phyloP scores from a whole-genome alignment of 495 filamentous ascomycete species.

The Hypoxylon cercidicola region DNA sequence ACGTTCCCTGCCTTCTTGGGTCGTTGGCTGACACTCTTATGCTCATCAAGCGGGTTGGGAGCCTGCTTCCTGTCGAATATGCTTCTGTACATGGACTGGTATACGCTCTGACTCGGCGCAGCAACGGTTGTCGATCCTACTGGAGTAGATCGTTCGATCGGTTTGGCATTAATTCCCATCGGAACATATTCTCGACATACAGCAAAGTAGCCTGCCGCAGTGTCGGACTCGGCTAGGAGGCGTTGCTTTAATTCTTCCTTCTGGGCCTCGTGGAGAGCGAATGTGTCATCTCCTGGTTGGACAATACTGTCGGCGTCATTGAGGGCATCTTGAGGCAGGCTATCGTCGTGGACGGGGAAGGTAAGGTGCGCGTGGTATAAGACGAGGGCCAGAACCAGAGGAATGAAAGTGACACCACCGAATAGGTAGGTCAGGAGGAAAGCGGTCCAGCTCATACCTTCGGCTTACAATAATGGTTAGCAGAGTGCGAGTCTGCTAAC shows the following conservation, averaged over 20 bases:
- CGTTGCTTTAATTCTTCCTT: conserved; percentile 58
- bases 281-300: conserved; percentile 59
- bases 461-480: conserved; percentile 32
- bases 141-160: conserved; percentile 86
- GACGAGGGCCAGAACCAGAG: conserved; percentile 71
- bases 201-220: conserved; percentile 92
- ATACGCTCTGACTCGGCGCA: conserved; percentile 87
- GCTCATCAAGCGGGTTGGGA: conserved; percentile 60
- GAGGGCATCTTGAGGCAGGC: conserved; percentile 25
- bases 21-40: conserved; percentile 63
- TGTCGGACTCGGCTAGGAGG: conserved; percentile 72
- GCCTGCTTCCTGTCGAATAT: conserved; percentile 86
- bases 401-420: conserved; percentile 91
- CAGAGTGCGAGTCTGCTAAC: conserved; percentile 42
- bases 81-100: conserved; percentile 97
- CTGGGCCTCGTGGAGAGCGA: conserved; percentile 57
- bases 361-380: conserved; percentile 76
- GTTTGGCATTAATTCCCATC: conserved; percentile 89
- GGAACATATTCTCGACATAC: conserved; percentile 93
- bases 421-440: conserved; percentile 83
- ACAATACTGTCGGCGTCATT: conserved; percentile 54
- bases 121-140: conserved; percentile 72
- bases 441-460: conserved; percentile 67
- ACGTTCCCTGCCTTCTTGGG: conserved; percentile 83
- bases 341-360: conserved; percentile 63